Evolutionary conservation across 306 rosid species (phyloP), one percentile per base, ranked within the genome.

Genomic region (Cucurbita argyrosperma): DNA sequence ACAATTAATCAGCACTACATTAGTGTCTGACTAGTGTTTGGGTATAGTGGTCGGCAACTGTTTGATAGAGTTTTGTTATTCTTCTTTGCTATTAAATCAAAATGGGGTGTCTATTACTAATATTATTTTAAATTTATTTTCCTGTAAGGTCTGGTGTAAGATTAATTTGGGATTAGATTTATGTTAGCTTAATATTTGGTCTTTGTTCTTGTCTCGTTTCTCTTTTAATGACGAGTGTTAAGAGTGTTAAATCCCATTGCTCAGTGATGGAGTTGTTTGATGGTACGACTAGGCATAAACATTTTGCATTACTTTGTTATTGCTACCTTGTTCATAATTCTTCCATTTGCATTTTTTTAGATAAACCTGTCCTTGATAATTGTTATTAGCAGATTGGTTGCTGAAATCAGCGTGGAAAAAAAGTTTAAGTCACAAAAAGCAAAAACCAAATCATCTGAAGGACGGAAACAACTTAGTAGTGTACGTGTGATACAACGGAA

Each of bases 401-500:
- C 82, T 77, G 99, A 85, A 79, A 79, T 95, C 73, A 75, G 77
- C 68, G 85, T 82, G 79, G 99, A 89, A 81, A 95, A 78, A 79
- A 95, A 87, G 83, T 79, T 82, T 77, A 95, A 89, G 81, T 87
- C 84, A 76, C 99, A 88, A 74, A 95, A 91, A 81, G 61, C 90
- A 4, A 95, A 95, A 79, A 75, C 86, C 42, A 95, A 95, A 81
- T 83, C 90, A 39, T 74, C 91, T 77, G 99, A 95, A 55, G 99
- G 99, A 42, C 84, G 99, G 72, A 95, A 95, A 87, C 97, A 89
- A 83, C 97, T 95, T 74, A 86, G 87, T 79, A 91, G 96, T 71
- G 99, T 95, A 77, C 91, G 99, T 62, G 99, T 95, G 82, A 86
- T 95, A 87, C 99, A 95, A 83, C 83, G 97, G 86, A 91, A 95